Percentiles rank a stretch among this genome's conserved stretches.
phyloP scores from a whole-genome alignment of 176 grass and related monocot genomes.

The Lolium multiflorum region DNA sequence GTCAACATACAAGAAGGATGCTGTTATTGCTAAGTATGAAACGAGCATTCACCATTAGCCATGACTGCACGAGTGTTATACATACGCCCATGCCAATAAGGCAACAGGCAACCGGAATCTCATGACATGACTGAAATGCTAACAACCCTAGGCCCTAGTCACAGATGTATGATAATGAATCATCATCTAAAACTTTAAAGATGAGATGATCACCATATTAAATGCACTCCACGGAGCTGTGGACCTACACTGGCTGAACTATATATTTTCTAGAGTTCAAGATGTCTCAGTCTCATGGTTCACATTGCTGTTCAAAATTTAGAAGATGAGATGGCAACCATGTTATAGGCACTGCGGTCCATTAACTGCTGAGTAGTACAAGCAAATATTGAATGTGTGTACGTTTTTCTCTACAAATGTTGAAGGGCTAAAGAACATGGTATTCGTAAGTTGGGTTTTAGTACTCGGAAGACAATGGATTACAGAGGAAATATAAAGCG shows the following conservation, averaged over 20 bases:
- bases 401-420: conserved; percentile 15
- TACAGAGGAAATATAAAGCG: conserved; percentile 36
- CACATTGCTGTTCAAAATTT: not conserved
- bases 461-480: conserved; percentile 5
- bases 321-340: not conserved
- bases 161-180: not conserved
- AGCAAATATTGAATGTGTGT: not conserved
- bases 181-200: not conserved
- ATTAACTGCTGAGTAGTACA: not conserved
- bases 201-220: not conserved
- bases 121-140: conserved; percentile 21
- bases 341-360: not conserved
- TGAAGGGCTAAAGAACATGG: not conserved
- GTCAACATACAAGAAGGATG: not conserved
- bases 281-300: not conserved
- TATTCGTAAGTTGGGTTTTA: conserved; percentile 7
- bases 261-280: not conserved
- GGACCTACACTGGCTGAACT: not conserved
- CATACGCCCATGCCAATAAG: not conserved
- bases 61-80: not conserved
- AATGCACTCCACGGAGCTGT: not conserved
- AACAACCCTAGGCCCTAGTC: not conserved
- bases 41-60: not conserved
- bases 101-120: not conserved
- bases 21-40: not conserved